These are phyloP conservation scores for Phialophora expanda DNA, from an alignment of 2,329 filamentous ascomycete species.

Conservation along the genomic window DNA sequence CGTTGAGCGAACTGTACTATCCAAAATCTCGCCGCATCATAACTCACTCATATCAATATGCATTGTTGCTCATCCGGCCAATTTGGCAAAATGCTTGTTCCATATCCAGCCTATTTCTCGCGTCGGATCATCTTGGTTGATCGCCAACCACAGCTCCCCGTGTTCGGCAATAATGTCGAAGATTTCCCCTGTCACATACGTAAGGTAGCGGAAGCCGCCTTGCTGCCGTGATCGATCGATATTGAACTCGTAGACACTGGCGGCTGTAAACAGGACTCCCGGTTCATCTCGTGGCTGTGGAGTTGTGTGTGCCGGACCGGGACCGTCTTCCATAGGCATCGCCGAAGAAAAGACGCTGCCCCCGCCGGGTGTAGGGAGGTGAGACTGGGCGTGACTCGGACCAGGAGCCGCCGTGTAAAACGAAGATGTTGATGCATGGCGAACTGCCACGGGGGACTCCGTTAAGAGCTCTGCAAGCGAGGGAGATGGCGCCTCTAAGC, in stretches of 20 bases:
- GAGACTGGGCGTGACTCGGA: conserved; percentile 58
- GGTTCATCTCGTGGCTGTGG: conserved; percentile 48
- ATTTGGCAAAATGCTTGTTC: conserved; percentile 90
- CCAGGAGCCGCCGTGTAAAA: conserved; percentile 41
- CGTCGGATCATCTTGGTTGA: conserved; percentile 88
- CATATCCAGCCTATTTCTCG: conserved; percentile 94
- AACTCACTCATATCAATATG: no score
- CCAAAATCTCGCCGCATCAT: conserved; percentile 7
- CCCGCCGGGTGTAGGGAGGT: conserved; percentile 50
- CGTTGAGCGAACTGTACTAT: not conserved
- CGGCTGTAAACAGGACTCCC: conserved; percentile 85
- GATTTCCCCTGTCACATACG: conserved; percentile 93
- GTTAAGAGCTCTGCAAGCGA: conserved; percentile 33
- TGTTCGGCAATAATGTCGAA: conserved; percentile 95
- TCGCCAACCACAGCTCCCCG: conserved; percentile 95
- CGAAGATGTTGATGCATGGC: conserved; percentile 41
- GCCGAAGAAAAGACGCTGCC: conserved; percentile 81
- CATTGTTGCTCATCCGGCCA: conserved; percentile 44
- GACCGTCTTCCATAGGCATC: conserved; percentile 75
- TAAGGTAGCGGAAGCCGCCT: conserved; percentile 93
- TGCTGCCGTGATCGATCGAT: conserved; percentile 91
- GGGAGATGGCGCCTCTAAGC: conserved; percentile 53
- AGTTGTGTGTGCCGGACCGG: conserved; percentile 41
- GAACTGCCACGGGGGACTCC: conserved; percentile 27
- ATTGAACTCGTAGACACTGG: conserved; percentile 95